Evolutionary conservation across 2,329 filamentous ascomycete genomes (phyloP).

Genomic region (Tricladium varicosporioides): DNA sequence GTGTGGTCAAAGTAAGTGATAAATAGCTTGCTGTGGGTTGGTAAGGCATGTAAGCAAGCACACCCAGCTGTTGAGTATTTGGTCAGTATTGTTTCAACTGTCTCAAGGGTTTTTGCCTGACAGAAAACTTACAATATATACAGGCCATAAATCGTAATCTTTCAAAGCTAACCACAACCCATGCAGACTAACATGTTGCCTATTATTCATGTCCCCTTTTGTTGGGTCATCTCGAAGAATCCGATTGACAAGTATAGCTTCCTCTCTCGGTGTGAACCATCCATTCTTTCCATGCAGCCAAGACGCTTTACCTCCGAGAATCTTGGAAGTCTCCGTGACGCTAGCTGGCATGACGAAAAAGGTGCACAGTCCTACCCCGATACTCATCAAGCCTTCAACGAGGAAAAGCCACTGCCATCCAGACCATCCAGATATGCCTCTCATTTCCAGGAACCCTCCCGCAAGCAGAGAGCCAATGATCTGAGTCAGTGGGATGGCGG

Average conservation of each 20-base stretch:
- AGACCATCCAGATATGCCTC: slow-evolving; percentile 47
- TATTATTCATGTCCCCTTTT: slow-evolving; percentile 46
- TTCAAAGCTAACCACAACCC: not conserved
- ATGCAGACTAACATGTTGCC: slow-evolving; percentile 35
- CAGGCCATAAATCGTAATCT: not conserved
- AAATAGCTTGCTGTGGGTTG: not conserved
- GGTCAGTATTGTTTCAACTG: too few relatives aligned
- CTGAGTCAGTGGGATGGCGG: not conserved
- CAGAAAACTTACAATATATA: not conserved
- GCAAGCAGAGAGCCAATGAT: slow-evolving; percentile 51
- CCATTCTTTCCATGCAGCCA: slow-evolving; percentile 61
- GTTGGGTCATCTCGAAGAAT: slow-evolving; percentile 51
- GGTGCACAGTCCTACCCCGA: slow-evolving; percentile 48
- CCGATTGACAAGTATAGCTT: slow-evolving; percentile 64
- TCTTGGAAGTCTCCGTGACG: slow-evolving; percentile 59
- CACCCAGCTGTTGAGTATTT: not conserved
- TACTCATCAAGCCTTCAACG: slow-evolving; percentile 42
- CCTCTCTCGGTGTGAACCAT: slow-evolving; percentile 37
- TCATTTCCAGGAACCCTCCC: slow-evolving; percentile 51
- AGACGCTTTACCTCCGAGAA: slow-evolving; percentile 55
- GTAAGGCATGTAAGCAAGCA: not conserved
- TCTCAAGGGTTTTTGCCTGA: not conserved
- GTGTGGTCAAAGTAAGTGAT: not conserved
- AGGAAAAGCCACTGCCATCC: slow-evolving; percentile 56
- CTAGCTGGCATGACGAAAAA: slow-evolving; percentile 57